A percentile compares a stretch with the other conserved stretches of the same genome.
phyloP scores from a whole-genome alignment of 2,329 filamentous ascomycete genomes.

The Phaeosphaeriaceae sp. region DNA sequence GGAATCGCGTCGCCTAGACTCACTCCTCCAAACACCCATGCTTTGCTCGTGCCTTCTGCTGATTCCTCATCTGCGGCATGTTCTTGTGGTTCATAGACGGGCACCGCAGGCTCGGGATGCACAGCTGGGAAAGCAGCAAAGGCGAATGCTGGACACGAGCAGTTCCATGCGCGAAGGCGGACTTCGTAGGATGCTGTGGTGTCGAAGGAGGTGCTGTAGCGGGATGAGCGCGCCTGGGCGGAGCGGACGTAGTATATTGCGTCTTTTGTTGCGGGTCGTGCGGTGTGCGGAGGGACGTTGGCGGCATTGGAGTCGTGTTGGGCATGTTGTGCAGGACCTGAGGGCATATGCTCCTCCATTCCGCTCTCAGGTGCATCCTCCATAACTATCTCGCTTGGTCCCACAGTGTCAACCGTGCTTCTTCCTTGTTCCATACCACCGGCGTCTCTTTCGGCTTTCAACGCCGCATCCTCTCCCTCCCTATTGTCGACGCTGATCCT shows the following conservation, averaged over 20 bases:
- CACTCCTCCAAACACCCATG: slow-evolving; percentile 53
- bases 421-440: background rate
- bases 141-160: slow-evolving; percentile 84
- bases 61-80: background rate
- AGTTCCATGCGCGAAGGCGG: slow-evolving; percentile 80
- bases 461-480: background rate
- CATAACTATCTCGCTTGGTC: background rate
- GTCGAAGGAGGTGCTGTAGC: slow-evolving; percentile 35
- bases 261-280: background rate
- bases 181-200: slow-evolving; percentile 68
- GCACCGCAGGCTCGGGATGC: slow-evolving; percentile 15
- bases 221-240: slow-evolving; percentile 52
- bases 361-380: background rate
- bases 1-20: slow-evolving; percentile 55
- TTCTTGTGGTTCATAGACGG: background rate
- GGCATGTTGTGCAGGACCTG: background rate
- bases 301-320: background rate
- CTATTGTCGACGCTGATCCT: slow-evolving; percentile 48
- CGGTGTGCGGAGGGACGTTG: background rate
- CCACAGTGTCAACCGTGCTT: background rate
- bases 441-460: background rate
- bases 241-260: slow-evolving; percentile 71
- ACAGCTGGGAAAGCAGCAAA: slow-evolving; percentile 68
- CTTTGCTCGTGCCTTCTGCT: background rate
- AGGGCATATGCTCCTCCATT: background rate